Conservation (phyloP, 257 asterid species). For the Salvia miltiorrhiza region DNA sequence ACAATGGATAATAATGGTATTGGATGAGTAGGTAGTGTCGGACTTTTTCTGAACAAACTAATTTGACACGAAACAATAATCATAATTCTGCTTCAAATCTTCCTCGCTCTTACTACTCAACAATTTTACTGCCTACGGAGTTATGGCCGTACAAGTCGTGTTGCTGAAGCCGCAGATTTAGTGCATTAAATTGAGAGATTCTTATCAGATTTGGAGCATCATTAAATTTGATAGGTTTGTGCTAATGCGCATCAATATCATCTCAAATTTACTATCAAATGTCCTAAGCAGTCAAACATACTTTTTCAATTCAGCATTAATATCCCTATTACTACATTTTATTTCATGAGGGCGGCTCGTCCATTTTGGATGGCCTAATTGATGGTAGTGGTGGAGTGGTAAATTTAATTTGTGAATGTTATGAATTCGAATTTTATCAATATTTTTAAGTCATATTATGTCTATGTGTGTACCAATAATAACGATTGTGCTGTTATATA, state of each 20-base stretch:
- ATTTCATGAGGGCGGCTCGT: too few relatives aligned
- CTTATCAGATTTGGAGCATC: not conserved
- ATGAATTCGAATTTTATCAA: too few relatives aligned
- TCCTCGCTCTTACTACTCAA: not conserved
- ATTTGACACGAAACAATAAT: slow-evolving; percentile 21
- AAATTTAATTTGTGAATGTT: too few relatives aligned
- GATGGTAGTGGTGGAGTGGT: too few relatives aligned
- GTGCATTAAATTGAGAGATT: not conserved
- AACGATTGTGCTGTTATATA: too few relatives aligned
- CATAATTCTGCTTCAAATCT: slow-evolving; percentile 18
- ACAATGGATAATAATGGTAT: not conserved
- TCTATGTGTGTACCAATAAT: too few relatives aligned
- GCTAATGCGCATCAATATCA: not conserved
- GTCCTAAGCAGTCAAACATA: not conserved
- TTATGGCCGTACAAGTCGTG: not conserved
- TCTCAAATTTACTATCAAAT: not conserved
- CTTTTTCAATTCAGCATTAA: not conserved
- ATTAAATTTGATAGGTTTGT: not conserved
- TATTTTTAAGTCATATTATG: too few relatives aligned
- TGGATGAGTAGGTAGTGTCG: slow-evolving; percentile 3
- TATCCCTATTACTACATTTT: too few relatives aligned
- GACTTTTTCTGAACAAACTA: slow-evolving; percentile 14
- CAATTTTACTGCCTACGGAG: not conserved
- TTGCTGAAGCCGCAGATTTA: not conserved
- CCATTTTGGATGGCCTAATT: too few relatives aligned